A percentile compares a stretch with the other conserved stretches of the same genome.
Evolutionary conservation across 1,284 basidiomycete genomes (phyloP).

Genomic region (Amylostereum areolatum): DNA sequence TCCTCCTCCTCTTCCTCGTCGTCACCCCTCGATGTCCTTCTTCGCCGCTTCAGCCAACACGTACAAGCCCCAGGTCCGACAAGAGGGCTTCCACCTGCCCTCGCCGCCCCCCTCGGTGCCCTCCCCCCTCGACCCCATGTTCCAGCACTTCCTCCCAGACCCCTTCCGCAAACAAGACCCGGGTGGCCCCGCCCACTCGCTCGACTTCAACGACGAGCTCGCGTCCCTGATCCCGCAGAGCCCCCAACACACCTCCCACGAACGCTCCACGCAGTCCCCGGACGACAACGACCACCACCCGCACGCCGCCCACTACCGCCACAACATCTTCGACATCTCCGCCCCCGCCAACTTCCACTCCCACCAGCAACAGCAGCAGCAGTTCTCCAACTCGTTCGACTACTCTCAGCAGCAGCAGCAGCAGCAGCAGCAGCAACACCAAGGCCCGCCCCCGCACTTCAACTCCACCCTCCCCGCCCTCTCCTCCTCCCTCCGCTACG

Average conservation of each 20-base stretch:
- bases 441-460: slow-evolving; percentile 33
- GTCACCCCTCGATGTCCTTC: slow-evolving; percentile 11
- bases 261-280: slow-evolving; percentile 32
- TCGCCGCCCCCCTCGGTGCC: slow-evolving; percentile 37
- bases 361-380: slow-evolving; percentile 13
- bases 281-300: slow-evolving; percentile 11
- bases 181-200: slow-evolving; percentile 20
- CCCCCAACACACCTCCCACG: slow-evolving; percentile 29
- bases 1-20: background rate
- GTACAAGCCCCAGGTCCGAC: slow-evolving; percentile 38
- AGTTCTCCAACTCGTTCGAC: slow-evolving; percentile 16
- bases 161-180: slow-evolving; percentile 39
- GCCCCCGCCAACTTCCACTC: slow-evolving; percentile 30
- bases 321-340: slow-evolving; percentile 71
- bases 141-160: slow-evolving; percentile 41
- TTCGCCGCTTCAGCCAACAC: slow-evolving; percentile 22
- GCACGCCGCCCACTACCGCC: slow-evolving; percentile 22
- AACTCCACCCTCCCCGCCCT: slow-evolving; percentile 55
- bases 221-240: slow-evolving; percentile 45
- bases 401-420: slow-evolving; percentile 12
- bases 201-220: slow-evolving; percentile 63
- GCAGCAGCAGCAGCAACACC: slow-evolving; percentile 8
- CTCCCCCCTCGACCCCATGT: slow-evolving; percentile 29
- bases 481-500: slow-evolving; percentile 55
- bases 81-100: slow-evolving; percentile 62